Evolutionary conservation across 345 rosid species (phyloP).

Genomic region (Gossypium bickii): DNA sequence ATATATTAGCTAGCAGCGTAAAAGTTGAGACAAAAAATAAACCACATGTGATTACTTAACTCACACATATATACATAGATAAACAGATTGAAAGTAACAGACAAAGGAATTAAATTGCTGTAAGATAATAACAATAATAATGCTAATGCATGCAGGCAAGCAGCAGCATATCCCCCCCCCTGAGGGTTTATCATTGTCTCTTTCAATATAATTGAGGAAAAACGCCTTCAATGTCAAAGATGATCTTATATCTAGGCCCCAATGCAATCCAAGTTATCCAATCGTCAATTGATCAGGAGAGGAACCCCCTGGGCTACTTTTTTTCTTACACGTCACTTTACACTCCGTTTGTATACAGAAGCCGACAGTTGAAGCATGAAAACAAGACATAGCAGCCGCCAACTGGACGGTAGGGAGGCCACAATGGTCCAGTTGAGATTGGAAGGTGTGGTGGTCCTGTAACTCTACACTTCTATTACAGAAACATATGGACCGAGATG

Average conservation of each 20-base stretch:
- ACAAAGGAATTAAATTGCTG: background rate
- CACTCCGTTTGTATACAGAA: background rate
- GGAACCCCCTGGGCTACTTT: background rate
- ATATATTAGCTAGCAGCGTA: background rate
- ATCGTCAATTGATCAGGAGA: slow-evolving; percentile 4
- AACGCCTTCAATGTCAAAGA: background rate
- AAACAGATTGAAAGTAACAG: background rate
- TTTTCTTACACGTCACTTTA: background rate
- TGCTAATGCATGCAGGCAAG: background rate
- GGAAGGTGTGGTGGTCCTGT: slow-evolving; percentile 25
- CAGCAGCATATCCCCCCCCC: background rate
- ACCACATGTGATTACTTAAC: background rate
- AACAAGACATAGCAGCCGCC: slow-evolving; percentile 23
- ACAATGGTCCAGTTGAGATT: slow-evolving; percentile 18
- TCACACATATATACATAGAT: background rate
- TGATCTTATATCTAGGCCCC: slow-evolving; percentile 8
- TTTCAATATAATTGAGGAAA: background rate
- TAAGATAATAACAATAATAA: background rate
- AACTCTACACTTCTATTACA: background rate
- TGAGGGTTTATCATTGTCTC: background rate
- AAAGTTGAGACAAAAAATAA: background rate
- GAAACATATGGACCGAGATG: background rate
- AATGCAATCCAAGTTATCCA: slow-evolving; percentile 4
- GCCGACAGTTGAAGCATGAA: slow-evolving; percentile 17
- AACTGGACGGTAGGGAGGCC: slow-evolving; percentile 22